Evolutionary conservation across 306 rosid genomes (phyloP), one percentile per base, ranked within the genome.

Genomic region (Corylus heterophylla): DNA sequence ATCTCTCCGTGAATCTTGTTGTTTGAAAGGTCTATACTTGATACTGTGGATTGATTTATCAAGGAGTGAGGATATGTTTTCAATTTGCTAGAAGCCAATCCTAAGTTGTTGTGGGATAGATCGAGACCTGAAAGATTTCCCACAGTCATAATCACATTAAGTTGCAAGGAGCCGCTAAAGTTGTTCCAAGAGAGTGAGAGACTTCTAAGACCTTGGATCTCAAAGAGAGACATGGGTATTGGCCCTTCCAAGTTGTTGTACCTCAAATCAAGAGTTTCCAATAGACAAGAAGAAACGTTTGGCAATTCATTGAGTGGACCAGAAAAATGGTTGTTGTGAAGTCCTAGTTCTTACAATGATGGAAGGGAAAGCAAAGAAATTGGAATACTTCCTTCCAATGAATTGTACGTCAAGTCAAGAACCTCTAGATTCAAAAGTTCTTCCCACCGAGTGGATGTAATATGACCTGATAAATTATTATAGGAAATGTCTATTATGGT

Each of bases 11-110:
- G 0, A 8, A 45, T 87, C 48, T 54, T 17, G 64, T 77, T 77
- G 3, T 14, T 2, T 13, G 74, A 87, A 48, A 90, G 94, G 83
- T 90, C 93, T 70, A 92, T 63, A 78, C 0, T 0, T 2, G 0
- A 0, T 49, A 89, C 62, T 16, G 0, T 12, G 2, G 91, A 56
- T 50, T 22, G 75, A 4, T 68, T 54, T 3, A 0, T 52, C 48
- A 68, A 56, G 48, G 13, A 20, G 16, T 2, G 0, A 62, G 75
- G 75, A 17, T 17, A 69, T 8, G 0, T 16, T 4, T 14, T 44
- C 56, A 77, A 13, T 0, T 68, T 77, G 56, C 22, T 0, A 4
- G 81, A 64, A 13, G 48, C 47, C 5, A 76, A 20, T 5, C 1
- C 1, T 39, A 76, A 64, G 31, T 2, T 29, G 2, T 29, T 29